Base-by-base conservation (phyloP, 208 protist species). In the Balamuthia mandrillaris region DNA sequence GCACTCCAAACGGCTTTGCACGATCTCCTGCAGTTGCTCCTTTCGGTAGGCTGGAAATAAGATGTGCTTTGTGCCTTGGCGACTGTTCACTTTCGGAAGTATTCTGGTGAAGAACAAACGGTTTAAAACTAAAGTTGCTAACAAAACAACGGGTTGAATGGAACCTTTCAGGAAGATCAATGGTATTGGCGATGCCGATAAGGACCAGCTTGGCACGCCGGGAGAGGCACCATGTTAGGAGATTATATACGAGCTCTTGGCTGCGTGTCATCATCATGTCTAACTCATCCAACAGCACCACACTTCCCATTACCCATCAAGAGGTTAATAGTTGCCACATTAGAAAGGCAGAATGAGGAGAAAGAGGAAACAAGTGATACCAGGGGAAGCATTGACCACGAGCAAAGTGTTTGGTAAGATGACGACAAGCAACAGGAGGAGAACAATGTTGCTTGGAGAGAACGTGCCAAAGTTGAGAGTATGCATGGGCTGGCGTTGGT, bases 171-270 rank as follows among this genome's bases (percentile, higher is more conserved):
- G 91, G 91, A 14, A 94, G 66, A 66, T 94, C 90, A 88, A 94
- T 92, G 21, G 92, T 94, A 39, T 94, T 94, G 31, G 92, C 87
- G 39, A 94, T 91, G n/a, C 87, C 77, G 16, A 91, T 93, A 29
- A 93, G 42, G 10, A 93, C 75, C 21, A 92, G 61, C 3, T 81
- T 35, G 1, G 87, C 60, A 24, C 87, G 37, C 31, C 49, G n/a
- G 49, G 45, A 41, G 42, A 75, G 90, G 3, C 90, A 77, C 91
- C 91, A 94, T 27, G 93, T 89, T 52, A 93, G 93, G 29, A 94
- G 72, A 29, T 94, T 92, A 63, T 94, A 94, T 0, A 94, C 70
- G 4, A 94, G 89, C 0, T 72, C 66, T 51, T 94, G 90, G 82
- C 91, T 92, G 21, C 87, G 85, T 7, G 88, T 93, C 10, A 94